Base-by-base conservation (phyloP, 1,139 yeast genomes). In the Wickerhamomyces sp. region DNA sequence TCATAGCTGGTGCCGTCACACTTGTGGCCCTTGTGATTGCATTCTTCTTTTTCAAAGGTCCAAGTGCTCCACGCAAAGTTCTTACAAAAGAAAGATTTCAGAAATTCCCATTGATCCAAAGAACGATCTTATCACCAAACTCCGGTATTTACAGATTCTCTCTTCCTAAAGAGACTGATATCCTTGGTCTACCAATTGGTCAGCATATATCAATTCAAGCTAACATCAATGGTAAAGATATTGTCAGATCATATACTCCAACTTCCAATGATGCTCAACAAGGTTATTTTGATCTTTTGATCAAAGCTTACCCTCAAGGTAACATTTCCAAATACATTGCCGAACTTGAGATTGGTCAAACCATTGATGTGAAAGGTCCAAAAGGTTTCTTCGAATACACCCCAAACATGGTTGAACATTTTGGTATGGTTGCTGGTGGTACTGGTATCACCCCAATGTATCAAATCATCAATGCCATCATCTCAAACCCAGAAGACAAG, bases 361-460 rank as follows among this genome's bases (percentile, higher is more conserved):
- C 69, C 20, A 79, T 86, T 48, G 74, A 72, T 42, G 83, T 85
- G 26, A 76, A 88, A 54, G 98, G 98, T 20, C 98, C 98, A 52
- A 87, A 87, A 65, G 98, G 98, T 7, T 79, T 80, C 52, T 89
- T 87, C 70, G 75, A 78, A 42, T 89, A 89, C 66, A 70, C 77
- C 38, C 87, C 94, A 49, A 87, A 87, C 60, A 81, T 84, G 74
- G 81, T 78, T 45, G 68, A 75, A 41, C 71, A 75, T 37, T 75
- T 86, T 48, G 84, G 83, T 39, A 88, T 91, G 88, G 79, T 91
- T 48, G 95, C 96, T 28, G 96, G 96, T 51, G 98, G 98, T 55
- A 84, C 95, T 30, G 96, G 95, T 50, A 84, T 88, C 54, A 84
- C 96, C 22, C 97, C 97, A 51, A 85, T 89, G 78, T 84, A 79